Base-by-base conservation (phyloP, 306 rosid species). In the Aeschynomene evenia region DNA sequence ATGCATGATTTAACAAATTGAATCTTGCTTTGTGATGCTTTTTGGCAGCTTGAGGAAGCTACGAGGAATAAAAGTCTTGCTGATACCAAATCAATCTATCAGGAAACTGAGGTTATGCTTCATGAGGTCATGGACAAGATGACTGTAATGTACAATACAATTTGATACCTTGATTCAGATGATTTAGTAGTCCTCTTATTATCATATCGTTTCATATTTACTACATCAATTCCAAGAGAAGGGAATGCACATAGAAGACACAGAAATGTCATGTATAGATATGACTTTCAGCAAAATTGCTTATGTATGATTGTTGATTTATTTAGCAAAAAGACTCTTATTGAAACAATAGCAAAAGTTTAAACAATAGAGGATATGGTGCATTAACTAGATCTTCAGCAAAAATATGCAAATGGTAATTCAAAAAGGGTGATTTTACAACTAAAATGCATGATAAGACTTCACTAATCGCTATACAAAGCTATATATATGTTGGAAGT, bases 101-200 rank as follows among this genome's bases (percentile, higher is more conserved):
- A 73, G 76, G 91, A 94, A 75, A 89, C 92, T 43, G 78, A 86
- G 53, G 81, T 70, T 24, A 68, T 90, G 75, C 96, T 94, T 34
- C 86, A 84, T 65, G 95, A 94, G 63, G 95, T 94, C 87, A 90
- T 90, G 88, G 88, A 82, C 43, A n/a, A 73, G 81, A 88, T 90
- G 96, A 74, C 76, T 51, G 71, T 54, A 70, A 39, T 68, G 67
- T 79, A 76, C 58, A 51, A 74, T 71, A 70, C 84, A 70, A 48
- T 75, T 70, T 80, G 77, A 80, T 48, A 55, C n/a, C n/a, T n/a
- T n/a, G n/a, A n/a, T n/a, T n/a, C n/a, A n/a, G n/a, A n/a, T n/a
- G n/a, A n/a, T n/a, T n/a, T n/a, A n/a, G n/a, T n/a, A n/a, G n/a
- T n/a, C n/a, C n/a, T n/a, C n/a, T n/a, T n/a, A n/a, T n/a, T n/a